Evolutionary conservation across 2,329 filamentous ascomycete genomes (phyloP).

Genomic region (Talaromyces rugulosus): DNA sequence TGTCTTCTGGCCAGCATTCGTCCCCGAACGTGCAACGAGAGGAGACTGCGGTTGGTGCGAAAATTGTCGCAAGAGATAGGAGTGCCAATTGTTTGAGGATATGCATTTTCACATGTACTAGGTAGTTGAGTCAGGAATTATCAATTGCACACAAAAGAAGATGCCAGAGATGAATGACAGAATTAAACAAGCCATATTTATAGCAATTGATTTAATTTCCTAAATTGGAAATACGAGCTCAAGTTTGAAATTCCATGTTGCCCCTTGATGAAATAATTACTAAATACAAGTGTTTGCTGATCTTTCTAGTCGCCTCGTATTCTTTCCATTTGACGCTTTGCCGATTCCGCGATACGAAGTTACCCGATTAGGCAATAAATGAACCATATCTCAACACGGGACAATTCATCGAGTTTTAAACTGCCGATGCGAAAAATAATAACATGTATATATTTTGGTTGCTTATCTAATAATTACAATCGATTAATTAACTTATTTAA

Average conservation of each 20-base stretch:
- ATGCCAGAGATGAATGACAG: not conserved
- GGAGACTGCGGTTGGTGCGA: not conserved
- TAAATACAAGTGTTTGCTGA: not conserved
- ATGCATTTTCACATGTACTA: not conserved
- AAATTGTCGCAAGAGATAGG: not conserved
- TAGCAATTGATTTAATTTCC: not conserved
- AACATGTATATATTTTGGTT: not conserved
- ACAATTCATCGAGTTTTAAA: not conserved
- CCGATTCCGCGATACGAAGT: not conserved
- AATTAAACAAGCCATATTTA: not conserved
- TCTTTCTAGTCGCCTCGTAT: not conserved
- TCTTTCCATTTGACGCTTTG: not conserved
- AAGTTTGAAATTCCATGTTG: not conserved
- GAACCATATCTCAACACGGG: not conserved
- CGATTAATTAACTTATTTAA: not conserved
- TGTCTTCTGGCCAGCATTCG: slow-evolving; percentile 1
- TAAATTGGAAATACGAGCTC: not conserved
- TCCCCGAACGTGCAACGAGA: slow-evolving; percentile 1
- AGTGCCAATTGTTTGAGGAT: not conserved
- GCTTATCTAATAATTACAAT: not conserved
- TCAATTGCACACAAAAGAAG: not conserved
- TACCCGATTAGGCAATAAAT: slow-evolving; percentile 2
- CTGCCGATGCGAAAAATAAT: not conserved
- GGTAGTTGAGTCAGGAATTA: not conserved
- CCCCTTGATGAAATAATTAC: not conserved